Base-by-base conservation (phyloP, 192 early-diverging fungal genomes). In the Coemansia sp. region DNA sequence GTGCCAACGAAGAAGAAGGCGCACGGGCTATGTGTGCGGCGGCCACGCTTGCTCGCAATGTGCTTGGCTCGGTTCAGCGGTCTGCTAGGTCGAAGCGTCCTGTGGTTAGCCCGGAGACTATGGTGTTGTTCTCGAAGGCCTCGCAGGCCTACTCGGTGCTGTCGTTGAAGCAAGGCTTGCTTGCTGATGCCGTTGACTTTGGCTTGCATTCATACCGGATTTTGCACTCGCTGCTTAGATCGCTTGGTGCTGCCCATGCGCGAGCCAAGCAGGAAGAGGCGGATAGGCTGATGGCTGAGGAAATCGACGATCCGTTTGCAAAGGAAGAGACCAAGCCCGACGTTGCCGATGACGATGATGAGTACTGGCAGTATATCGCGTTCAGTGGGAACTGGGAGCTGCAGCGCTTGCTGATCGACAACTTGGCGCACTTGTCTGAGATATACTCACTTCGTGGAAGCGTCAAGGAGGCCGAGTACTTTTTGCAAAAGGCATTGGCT, bases 171-270 rank as follows among this genome's bases (percentile, higher is more conserved):
- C 70, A 70, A 24, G 83, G 83, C 5, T 55, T 49, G 57, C 68
- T 85, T 42, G 78, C 83, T 3, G 78, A 80, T 29, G 59, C 83
- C 1, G 57, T 85, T 18, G 78, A 85, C 29, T 67, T 75, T 68
- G 70, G 68, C 7, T 36, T 85, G 16, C 83, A 85, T n/a, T 59
- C 71, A 44, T 80, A 85, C 67, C 83, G 83, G 7, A 67, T 85
- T 6, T 59, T 85, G 33, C 59, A 61, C 41, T 71, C 75, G 27
- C 61, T 85, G 43, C 59, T 85, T 1, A 68, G 66, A 36, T 75
- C 78, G 0, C 38, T 85, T 61, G 61, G 65, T 15, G 36, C 52
- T 2, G 64, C 51, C 3, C 67, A 65, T 33, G 51, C 38, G 51
- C 70, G 70, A 22, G 61, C 61, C 62, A 55, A 41, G 38, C 63